Percentiles rank a stretch among this genome's conserved stretches.
phyloP scores from a whole-genome alignment of 2,329 filamentous ascomycete species.

The Sclerotinia glacialis region DNA sequence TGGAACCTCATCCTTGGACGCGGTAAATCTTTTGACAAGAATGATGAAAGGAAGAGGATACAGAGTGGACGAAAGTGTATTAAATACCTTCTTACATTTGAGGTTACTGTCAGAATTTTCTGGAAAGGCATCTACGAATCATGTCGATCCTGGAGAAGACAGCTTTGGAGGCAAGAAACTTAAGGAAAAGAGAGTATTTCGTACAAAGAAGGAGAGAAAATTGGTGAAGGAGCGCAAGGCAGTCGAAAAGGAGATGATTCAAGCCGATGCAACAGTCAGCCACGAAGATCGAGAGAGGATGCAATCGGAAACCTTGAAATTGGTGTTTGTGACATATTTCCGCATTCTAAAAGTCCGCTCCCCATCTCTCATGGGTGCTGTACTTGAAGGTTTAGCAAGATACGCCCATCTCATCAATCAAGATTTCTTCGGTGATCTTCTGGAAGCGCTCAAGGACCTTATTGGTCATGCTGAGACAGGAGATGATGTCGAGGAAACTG shows the following conservation, averaged over 20 bases:
- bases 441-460: conserved; percentile 91
- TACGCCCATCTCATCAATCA: conserved; percentile 98
- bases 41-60: conserved; percentile 89
- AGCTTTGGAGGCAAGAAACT: conserved; percentile 52
- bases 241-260: conserved; percentile 88
- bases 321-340: conserved; percentile 95
- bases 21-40: conserved; percentile 78
- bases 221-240: conserved; percentile 78
- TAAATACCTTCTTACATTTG: conserved; percentile 89
- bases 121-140: conserved; percentile 75
- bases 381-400: conserved; percentile 88
- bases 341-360: conserved; percentile 82
- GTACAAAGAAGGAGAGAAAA: conserved; percentile 86
- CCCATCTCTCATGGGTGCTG: conserved; percentile 89
- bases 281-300: conserved; percentile 92
- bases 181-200: conserved; percentile 77
- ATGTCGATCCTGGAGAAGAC: conserved; percentile 59
- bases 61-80: conserved; percentile 74
- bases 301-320: conserved; percentile 92
- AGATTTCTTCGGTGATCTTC: conserved; percentile 94
- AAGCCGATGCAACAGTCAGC: conserved; percentile 85
- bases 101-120: conserved; percentile 85
- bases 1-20: conserved; percentile 82
- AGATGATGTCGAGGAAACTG: conserved; percentile 45
- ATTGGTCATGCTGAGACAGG: conserved; percentile 70